Percentiles rank a stretch among this genome's conserved stretches.
Evolutionary conservation across 768 basidiomycete genomes (phyloP).

Genomic region (Naganishia randhawae): DNA sequence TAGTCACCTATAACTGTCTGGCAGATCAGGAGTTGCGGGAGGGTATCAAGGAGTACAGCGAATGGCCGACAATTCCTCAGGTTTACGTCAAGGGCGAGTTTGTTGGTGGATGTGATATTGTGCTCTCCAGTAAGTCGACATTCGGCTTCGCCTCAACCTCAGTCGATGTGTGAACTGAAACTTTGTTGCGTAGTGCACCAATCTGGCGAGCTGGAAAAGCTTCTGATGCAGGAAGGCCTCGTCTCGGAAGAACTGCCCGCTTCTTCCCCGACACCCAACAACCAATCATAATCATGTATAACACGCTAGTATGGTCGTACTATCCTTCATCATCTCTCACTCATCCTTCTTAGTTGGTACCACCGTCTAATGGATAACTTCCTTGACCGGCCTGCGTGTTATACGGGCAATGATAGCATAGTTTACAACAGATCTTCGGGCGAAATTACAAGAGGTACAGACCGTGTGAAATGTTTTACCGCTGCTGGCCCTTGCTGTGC

Average conservation of each 20-base stretch:
- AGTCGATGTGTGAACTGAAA: too few relatives aligned
- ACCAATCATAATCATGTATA: slow-evolving; percentile 31
- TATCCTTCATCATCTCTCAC: too few relatives aligned
- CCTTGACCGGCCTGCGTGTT: too few relatives aligned
- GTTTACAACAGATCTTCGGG: too few relatives aligned
- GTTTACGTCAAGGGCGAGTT: slow-evolving; percentile 93
- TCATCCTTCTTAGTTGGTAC: too few relatives aligned
- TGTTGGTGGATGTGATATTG: slow-evolving; percentile 92
- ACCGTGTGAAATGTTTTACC: too few relatives aligned
- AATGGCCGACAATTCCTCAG: slow-evolving; percentile 98
- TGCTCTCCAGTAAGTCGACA: slow-evolving; percentile 70
- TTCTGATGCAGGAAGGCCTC: slow-evolving; percentile 68
- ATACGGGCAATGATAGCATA: too few relatives aligned
- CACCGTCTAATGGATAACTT: too few relatives aligned
- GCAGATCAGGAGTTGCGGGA: slow-evolving; percentile 75
- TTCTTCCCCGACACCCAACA: slow-evolving; percentile 30
- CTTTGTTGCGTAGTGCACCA: slow-evolving; percentile 81
- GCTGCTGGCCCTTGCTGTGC: too few relatives aligned
- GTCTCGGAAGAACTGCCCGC: slow-evolving; percentile 57
- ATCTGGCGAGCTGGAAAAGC: slow-evolving; percentile 81
- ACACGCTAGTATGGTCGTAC: too few relatives aligned
- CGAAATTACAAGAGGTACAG: too few relatives aligned
- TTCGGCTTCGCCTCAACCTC: too few relatives aligned
- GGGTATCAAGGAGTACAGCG: slow-evolving; percentile 93
- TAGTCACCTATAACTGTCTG: slow-evolving; percentile 86